Evolutionary conservation across 345 rosid genomes (phyloP).

Genomic region (Brassica nigra): DNA sequence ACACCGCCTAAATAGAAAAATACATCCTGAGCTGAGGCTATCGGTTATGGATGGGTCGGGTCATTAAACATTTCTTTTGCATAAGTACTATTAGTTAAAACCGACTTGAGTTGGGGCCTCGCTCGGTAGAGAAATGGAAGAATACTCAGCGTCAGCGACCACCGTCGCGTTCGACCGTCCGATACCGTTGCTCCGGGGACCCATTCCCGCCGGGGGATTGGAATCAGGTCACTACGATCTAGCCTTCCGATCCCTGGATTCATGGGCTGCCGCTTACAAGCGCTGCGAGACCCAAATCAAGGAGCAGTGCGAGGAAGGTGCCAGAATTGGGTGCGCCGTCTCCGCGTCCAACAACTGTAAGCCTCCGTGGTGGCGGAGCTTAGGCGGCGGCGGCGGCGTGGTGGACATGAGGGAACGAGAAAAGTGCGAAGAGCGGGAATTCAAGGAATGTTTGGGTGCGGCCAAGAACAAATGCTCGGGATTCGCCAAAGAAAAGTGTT

Average conservation of each 20-base stretch:
- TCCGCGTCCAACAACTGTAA: constrained; percentile 70
- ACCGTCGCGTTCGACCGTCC: constrained; percentile 55
- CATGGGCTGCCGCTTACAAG: constrained; percentile 64
- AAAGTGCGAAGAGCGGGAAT: constrained; percentile 74
- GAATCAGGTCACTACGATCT: constrained; percentile 58
- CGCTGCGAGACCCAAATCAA: constrained; percentile 50
- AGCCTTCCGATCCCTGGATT: constrained; percentile 59
- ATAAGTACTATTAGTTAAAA: too few relatives aligned
- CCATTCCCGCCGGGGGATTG: constrained; percentile 46
- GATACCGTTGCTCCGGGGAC: constrained; percentile 71
- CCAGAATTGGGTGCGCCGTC: constrained; percentile 84
- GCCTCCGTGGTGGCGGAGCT: constrained; percentile 76
- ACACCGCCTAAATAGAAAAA: too few relatives aligned
- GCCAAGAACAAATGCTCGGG: constrained; percentile 66
- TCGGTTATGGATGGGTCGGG: too few relatives aligned
- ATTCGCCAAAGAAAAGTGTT: constrained; percentile 65
- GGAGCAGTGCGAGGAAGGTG: constrained; percentile 76
- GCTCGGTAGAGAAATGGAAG: constrained; percentile 33
- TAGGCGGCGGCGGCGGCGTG: constrained; percentile 20
- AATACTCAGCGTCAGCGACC: constrained; percentile 67
- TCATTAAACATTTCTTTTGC: too few relatives aligned
- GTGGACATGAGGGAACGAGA: constrained; percentile 63
- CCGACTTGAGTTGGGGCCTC: constrained; percentile 6
- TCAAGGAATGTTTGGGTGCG: constrained; percentile 60
- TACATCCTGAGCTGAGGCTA: too few relatives aligned